Evolutionary conservation across 1,284 basidiomycete genomes (phyloP).

Genomic region (Farysia itapuensis): DNA sequence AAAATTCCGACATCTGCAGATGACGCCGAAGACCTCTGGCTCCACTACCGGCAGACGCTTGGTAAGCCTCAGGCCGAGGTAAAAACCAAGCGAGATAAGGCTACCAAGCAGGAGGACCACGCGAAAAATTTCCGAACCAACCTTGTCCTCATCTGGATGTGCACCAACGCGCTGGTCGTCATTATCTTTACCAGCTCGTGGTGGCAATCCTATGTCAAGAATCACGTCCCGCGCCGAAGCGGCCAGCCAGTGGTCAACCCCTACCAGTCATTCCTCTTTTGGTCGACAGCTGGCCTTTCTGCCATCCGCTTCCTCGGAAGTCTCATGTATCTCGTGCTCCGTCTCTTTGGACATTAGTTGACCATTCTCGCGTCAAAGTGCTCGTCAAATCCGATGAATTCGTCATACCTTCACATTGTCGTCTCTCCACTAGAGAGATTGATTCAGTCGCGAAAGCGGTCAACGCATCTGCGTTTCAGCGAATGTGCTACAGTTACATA

Average conservation of each 20-base stretch:
- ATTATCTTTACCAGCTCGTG: constrained; percentile 44
- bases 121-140: constrained; percentile 78
- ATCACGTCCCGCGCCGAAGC: constrained; percentile 14
- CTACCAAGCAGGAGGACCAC: constrained; percentile 48
- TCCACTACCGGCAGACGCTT: constrained; percentile 54
- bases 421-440: too few relatives aligned
- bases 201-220: constrained; percentile 30
- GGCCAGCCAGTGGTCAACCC: constrained; percentile 32
- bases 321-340: constrained; percentile 29
- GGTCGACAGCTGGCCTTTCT: constrained; percentile 35
- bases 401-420: too few relatives aligned
- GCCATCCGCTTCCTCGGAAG: constrained; percentile 39
- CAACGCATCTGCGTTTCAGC: too few relatives aligned
- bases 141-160: constrained; percentile 78
- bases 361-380: too few relatives aligned
- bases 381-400: too few relatives aligned
- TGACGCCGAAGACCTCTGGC: constrained; percentile 54
- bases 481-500: too few relatives aligned
- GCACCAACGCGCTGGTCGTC: constrained; percentile 50
- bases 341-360: constrained; percentile 35
- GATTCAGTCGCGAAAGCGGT: too few relatives aligned
- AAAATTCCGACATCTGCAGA: constrained; percentile 48
- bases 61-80: constrained; percentile 25
- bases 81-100: constrained; percentile 39
- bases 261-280: constrained; percentile 36